Evolutionary conservation across 148 eudicot genomes (phyloP).

Genomic region (Cornus suecica): DNA sequence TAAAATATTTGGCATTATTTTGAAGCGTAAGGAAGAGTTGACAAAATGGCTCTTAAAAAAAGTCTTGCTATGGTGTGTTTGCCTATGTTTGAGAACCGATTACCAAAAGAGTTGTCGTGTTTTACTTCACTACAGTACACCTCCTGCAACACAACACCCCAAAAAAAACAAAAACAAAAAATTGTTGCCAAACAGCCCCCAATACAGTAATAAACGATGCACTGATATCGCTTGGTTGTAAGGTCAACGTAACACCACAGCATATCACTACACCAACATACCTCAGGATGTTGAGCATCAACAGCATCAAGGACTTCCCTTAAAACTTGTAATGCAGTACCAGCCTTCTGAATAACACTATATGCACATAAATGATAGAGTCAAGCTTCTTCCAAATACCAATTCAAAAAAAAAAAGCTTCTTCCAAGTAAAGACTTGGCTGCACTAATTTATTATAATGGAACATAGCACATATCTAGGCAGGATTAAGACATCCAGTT

Average conservation of each 20-base stretch:
- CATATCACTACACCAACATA: conserved; percentile 21
- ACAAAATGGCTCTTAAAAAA: too few species aligned
- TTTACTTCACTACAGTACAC: too few species aligned
- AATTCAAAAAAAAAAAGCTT: too few species aligned
- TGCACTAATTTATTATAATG: background rate
- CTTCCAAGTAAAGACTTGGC: background rate
- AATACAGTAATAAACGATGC: too few species aligned
- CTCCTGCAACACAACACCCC: too few species aligned
- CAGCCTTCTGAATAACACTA: conserved; percentile 92
- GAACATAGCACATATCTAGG: background rate
- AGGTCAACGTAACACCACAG: background rate
- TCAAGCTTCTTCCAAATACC: background rate
- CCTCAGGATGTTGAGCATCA: conserved; percentile 77
- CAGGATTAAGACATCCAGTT: background rate
- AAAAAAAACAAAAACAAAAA: too few species aligned
- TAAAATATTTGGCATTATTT: too few species aligned
- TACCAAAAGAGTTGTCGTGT: too few species aligned
- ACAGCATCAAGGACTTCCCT: conserved; percentile 91
- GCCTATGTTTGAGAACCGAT: too few species aligned
- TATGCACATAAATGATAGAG: conserved; percentile 6
- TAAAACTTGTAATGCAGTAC: conserved; percentile 76
- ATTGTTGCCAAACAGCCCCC: too few species aligned
- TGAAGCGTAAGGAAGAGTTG: too few species aligned
- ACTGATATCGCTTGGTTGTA: background rate
- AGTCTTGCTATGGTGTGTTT: too few species aligned